Evolutionary conservation across 2,329 filamentous ascomycete genomes (phyloP).

Genomic region (Trichocomaceae sp.): DNA sequence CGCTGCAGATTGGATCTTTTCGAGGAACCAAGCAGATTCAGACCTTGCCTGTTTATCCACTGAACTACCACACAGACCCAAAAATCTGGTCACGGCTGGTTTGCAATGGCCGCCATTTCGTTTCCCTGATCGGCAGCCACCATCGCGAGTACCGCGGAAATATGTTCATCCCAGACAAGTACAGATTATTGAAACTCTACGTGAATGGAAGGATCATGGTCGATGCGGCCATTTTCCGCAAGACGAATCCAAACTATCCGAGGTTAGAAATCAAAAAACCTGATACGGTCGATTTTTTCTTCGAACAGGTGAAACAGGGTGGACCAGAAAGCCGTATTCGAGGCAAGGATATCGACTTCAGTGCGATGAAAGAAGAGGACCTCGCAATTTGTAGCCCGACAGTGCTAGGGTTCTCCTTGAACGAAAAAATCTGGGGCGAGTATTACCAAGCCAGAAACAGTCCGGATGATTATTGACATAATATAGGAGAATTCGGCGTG

Average conservation of each 20-base stretch:
- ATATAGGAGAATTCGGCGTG: slow-evolving; percentile 14
- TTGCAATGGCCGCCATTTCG: not conserved
- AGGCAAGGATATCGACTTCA: slow-evolving; percentile 6
- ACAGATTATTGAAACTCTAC: slow-evolving; percentile 3
- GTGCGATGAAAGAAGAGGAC: slow-evolving; percentile 11
- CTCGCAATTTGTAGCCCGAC: slow-evolving; percentile 11
- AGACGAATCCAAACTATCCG: slow-evolving; percentile 14
- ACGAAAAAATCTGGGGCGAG: slow-evolving; percentile 13
- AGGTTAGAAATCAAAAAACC: slow-evolving; percentile 7
- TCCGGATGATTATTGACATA: slow-evolving; percentile 7
- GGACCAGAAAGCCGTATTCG: not conserved
- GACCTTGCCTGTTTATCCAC: slow-evolving; percentile 21
- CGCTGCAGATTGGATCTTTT: slow-evolving; percentile 17
- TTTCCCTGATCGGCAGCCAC: slow-evolving; percentile 5
- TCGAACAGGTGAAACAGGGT: not conserved
- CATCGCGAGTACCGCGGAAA: slow-evolving; percentile 9
- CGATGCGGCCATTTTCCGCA: slow-evolving; percentile 11
- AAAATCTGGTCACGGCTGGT: slow-evolving; percentile 7
- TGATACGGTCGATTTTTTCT: not conserved
- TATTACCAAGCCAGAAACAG: slow-evolving; percentile 9
- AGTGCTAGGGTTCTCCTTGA: slow-evolving; percentile 14
- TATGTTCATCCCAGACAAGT: slow-evolving; percentile 6
- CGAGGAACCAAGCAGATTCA: slow-evolving; percentile 17
- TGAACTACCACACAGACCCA: slow-evolving; percentile 20
- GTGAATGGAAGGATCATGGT: slow-evolving; percentile 13